These are phyloP conservation scores for Euclidium syriacum DNA, from an alignment of 345 rosid genomes.

Conservation along the genomic window DNA sequence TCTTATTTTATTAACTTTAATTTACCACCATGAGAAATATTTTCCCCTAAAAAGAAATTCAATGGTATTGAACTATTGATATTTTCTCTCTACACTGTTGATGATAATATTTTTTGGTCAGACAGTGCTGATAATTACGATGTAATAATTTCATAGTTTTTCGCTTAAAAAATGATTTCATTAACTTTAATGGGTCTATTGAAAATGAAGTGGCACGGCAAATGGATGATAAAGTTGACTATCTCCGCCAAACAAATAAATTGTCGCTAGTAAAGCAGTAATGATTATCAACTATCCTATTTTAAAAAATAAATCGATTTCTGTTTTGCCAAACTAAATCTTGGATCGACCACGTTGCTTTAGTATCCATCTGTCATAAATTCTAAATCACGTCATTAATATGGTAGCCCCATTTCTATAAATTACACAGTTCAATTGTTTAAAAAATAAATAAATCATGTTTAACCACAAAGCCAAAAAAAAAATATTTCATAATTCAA, in stretches of 20 bases:
- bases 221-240: slow-evolving; percentile 20
- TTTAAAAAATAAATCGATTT: no score
- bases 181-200: neutral
- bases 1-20: no score
- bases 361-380: neutral
- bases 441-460: no score
- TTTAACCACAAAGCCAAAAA: no score
- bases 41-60: no score
- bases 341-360: slow-evolving; percentile 13
- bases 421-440: no score
- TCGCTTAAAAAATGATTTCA: neutral
- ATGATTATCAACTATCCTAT: neutral
- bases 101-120: neutral
- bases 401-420: neutral
- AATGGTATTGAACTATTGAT: neutral
- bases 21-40: no score
- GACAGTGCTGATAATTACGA: slow-evolving; percentile 1
- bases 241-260: neutral
- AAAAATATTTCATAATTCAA: no score
- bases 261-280: neutral
- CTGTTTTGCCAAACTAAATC: neutral
- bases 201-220: slow-evolving; percentile 16
- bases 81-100: neutral
- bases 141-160: neutral
- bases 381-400: slow-evolving; percentile 3